Conservation (phyloP, 1,139 yeast species). For the Suzukiozyma palmioleophila region DNA sequence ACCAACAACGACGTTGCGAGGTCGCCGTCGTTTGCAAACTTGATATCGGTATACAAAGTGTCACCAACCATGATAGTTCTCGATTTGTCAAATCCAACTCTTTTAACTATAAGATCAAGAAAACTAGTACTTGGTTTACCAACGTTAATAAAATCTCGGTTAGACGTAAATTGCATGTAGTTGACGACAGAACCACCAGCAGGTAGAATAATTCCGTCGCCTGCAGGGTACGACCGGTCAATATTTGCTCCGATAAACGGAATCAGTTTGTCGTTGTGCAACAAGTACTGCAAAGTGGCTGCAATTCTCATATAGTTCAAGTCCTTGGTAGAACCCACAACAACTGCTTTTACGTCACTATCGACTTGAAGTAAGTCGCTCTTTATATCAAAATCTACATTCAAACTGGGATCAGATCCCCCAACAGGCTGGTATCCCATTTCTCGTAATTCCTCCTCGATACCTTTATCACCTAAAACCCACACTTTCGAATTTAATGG, state of each 20-base stretch:
- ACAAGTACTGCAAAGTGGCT: constrained; percentile 35
- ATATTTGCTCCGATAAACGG: constrained; percentile 41
- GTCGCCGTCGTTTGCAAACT: constrained; percentile 39
- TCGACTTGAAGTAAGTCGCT: constrained; percentile 44
- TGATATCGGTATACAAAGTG: constrained; percentile 40
- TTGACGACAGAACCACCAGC: constrained; percentile 44
- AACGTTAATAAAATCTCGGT: constrained; percentile 30
- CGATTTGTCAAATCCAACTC: constrained; percentile 21
- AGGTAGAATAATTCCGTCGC: constrained; percentile 33
- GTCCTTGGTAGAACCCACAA: constrained; percentile 38
- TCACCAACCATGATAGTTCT: constrained; percentile 42
- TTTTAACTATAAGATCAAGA: constrained; percentile 25
- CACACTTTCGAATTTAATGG: constrained; percentile 54
- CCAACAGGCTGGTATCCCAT: constrained; percentile 72
- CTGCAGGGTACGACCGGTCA: constrained; percentile 40
- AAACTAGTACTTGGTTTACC: constrained; percentile 37
- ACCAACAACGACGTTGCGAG: constrained; percentile 34
- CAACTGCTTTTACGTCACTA: constrained; percentile 36
- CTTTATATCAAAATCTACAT: constrained; percentile 30
- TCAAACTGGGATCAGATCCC: constrained; percentile 52
- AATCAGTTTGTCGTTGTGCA: constrained; percentile 25
- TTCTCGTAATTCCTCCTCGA: constrained; percentile 64
- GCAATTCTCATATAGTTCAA: constrained; percentile 37
- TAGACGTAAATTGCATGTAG: constrained; percentile 33
- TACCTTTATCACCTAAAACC: constrained; percentile 83